Percentiles rank a stretch among this genome's conserved stretches.
phyloP scores from a whole-genome alignment of 352 stramenopile species.

The Phytophthora lateralis region DNA sequence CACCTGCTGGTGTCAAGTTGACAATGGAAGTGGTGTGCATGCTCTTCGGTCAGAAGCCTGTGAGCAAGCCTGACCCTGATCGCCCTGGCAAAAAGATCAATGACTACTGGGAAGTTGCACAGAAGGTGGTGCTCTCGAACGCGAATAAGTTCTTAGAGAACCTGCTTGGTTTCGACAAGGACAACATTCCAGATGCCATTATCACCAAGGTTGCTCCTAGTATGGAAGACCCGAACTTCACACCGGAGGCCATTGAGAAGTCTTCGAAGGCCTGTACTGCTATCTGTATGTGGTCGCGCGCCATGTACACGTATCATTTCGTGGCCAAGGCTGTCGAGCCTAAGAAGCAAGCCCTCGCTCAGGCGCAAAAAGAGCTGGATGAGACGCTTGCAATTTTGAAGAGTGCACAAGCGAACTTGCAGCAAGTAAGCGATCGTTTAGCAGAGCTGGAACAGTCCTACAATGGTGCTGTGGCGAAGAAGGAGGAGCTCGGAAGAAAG shows the following conservation, averaged over 20 bases:
- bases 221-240: constrained; percentile 92
- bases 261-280: constrained; percentile 91
- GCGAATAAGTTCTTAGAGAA: constrained; percentile 93
- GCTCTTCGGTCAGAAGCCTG: constrained; percentile 91
- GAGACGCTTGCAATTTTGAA: constrained; percentile 84
- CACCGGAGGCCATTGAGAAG: constrained; percentile 91
- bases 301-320: constrained; percentile 94
- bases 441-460: constrained; percentile 87
- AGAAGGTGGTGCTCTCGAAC: constrained; percentile 92
- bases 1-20: constrained; percentile 89
- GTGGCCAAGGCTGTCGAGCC: constrained; percentile 92
- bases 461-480: constrained; percentile 87
- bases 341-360: constrained; percentile 89
- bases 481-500: constrained; percentile 90
- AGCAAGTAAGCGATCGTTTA: constrained; percentile 87
- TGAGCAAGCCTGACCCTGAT: constrained; percentile 87
- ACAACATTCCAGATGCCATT: constrained; percentile 92
- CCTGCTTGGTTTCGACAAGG: constrained; percentile 92
- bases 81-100: constrained; percentile 91
- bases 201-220: constrained; percentile 82
- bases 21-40: constrained; percentile 94
- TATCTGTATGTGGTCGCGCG: constrained; percentile 93
- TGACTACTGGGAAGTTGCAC: constrained; percentile 91
- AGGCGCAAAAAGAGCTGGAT: constrained; percentile 87
- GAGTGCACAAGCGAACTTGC: constrained; percentile 80